Conservation (phyloP, 257 asterid species). For the Plantago ovata region DNA sequence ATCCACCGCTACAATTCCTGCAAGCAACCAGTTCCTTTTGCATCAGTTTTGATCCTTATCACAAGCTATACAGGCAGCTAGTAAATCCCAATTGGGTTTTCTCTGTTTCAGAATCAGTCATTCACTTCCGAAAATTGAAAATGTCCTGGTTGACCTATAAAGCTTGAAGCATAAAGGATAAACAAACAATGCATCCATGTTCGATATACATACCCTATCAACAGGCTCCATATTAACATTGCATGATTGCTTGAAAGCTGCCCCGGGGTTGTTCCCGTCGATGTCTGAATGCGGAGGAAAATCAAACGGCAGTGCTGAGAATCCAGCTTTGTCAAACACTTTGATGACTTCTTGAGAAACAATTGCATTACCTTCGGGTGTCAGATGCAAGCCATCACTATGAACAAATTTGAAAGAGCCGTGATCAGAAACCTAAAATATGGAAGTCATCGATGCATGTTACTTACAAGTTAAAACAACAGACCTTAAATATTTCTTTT, state of each 20-base stretch:
- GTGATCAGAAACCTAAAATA: background rate
- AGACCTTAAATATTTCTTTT: conserved; percentile 51
- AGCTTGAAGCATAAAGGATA: too few species aligned
- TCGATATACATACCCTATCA: too few species aligned
- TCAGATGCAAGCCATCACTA: conserved; percentile 92
- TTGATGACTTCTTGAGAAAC: conserved; percentile 49
- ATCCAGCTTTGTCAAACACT: conserved; percentile 53
- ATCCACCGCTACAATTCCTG: too few species aligned
- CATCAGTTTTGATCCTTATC: too few species aligned
- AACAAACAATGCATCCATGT: too few species aligned
- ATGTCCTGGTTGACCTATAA: background rate
- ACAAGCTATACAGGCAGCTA: too few species aligned
- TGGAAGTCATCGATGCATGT: background rate
- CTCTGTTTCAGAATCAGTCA: too few species aligned
- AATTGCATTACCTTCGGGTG: conserved; percentile 70
- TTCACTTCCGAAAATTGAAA: too few species aligned
- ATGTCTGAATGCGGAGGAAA: conserved; percentile 70
- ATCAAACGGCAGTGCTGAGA: conserved; percentile 63
- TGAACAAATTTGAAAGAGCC: background rate
- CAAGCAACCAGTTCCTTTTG: too few species aligned
- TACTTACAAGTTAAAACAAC: background rate
- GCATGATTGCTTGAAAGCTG: conserved; percentile 38
- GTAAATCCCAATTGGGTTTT: too few species aligned
- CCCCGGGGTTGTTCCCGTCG: conserved; percentile 53
- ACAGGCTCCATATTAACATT: too few species aligned